These are phyloP conservation scores for Letharia lupina DNA, from an alignment of 495 filamentous ascomycete genomes.

Conservation along the genomic window DNA sequence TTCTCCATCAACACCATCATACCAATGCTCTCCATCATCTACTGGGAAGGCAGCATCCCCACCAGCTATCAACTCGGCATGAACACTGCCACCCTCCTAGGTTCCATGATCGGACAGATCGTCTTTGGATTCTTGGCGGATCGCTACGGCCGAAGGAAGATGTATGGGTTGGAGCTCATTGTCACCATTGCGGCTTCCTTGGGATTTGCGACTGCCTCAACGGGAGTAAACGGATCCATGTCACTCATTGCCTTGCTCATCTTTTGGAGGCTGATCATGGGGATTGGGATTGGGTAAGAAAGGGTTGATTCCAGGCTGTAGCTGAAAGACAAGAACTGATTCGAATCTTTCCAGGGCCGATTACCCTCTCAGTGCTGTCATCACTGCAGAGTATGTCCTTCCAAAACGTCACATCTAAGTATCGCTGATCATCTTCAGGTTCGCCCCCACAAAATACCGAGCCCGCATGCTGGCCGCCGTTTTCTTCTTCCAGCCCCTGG, in stretches of 20 bases:
- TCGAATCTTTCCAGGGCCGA: slow-evolving; percentile 29
- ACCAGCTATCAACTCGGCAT: slow-evolving; percentile 40
- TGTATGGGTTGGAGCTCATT: slow-evolving; percentile 58
- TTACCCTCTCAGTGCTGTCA: slow-evolving; percentile 50
- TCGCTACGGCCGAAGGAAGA: slow-evolving; percentile 49
- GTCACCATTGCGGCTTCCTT: slow-evolving; percentile 50
- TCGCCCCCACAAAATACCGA: slow-evolving; percentile 49
- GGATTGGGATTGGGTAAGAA: slow-evolving; percentile 40
- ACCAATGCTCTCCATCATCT: slow-evolving; percentile 54
- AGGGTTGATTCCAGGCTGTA: slow-evolving; percentile 29
- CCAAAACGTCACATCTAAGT: not conserved
- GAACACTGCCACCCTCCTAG: slow-evolving; percentile 51
- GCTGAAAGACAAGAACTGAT: slow-evolving; percentile 25
- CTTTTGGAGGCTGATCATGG: slow-evolving; percentile 51
- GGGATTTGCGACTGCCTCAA: slow-evolving; percentile 44
- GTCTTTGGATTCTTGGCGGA: slow-evolving; percentile 57
- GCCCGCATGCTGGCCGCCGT: slow-evolving; percentile 59
- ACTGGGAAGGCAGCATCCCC: slow-evolving; percentile 43
- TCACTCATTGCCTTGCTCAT: slow-evolving; percentile 48
- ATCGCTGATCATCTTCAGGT: slow-evolving; percentile 30
- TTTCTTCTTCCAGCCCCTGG: slow-evolving; percentile 58
- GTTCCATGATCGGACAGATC: slow-evolving; percentile 52
- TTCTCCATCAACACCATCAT: slow-evolving; percentile 59
- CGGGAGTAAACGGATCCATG: slow-evolving; percentile 41
- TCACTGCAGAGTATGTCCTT: slow-evolving; percentile 48